These are phyloP conservation scores for Gonapodya prolifera DNA, from an alignment of 192 early-diverging fungal species.

Conservation along the genomic window DNA sequence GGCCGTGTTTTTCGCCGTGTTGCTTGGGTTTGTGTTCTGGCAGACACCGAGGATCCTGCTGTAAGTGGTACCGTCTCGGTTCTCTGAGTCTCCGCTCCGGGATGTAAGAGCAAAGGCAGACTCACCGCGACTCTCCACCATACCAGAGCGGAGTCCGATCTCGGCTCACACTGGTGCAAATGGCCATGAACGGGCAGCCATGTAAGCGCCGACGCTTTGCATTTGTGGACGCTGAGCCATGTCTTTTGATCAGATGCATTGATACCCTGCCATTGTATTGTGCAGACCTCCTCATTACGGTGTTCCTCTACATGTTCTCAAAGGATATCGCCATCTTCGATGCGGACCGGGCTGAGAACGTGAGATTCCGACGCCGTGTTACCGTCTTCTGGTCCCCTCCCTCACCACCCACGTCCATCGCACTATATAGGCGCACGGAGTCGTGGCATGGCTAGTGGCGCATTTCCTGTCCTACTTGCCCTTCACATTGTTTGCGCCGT, in stretches of 20 bases:
- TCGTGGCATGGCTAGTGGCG: neutral
- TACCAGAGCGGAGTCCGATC: neutral
- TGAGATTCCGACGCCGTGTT: neutral
- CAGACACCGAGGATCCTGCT: neutral
- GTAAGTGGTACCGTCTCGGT: neutral
- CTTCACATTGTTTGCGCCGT: neutral
- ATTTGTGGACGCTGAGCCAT: too few relatives aligned
- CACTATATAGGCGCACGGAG: neutral
- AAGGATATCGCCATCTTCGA: neutral
- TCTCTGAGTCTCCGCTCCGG: too few relatives aligned
- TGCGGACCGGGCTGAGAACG: neutral
- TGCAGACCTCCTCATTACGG: neutral
- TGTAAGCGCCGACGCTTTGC: neutral
- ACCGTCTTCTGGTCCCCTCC: neutral
- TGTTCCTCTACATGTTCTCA: slow-evolving; percentile 3
- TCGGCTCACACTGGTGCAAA: neutral
- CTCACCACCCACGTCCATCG: neutral
- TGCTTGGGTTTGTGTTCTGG: neutral
- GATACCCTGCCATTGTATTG: too few relatives aligned
- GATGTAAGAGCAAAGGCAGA: too few relatives aligned
- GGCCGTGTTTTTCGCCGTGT: neutral
- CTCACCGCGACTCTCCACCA: too few relatives aligned
- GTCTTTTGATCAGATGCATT: too few relatives aligned
- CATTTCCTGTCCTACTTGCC: neutral
- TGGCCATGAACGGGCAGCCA: neutral